Conservation (phyloP, 805 yeast species). For the Yamadazyma nakazawae region DNA sequence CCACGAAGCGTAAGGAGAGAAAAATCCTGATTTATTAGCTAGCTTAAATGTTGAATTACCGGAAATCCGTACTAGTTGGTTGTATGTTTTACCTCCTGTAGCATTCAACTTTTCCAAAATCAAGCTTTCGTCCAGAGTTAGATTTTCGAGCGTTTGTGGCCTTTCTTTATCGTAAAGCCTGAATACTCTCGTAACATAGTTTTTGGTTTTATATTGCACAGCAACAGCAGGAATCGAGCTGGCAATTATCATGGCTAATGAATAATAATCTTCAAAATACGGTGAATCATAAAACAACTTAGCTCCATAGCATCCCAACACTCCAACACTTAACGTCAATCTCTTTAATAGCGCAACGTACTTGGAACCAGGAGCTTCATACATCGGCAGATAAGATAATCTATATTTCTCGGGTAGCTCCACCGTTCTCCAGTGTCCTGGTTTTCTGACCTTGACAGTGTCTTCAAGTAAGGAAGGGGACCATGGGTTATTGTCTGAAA, state of each 20-base stretch:
- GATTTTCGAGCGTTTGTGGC: constrained; percentile 62
- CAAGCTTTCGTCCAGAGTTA: constrained; percentile 59
- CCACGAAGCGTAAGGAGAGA: constrained; percentile 35
- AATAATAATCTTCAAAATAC: constrained; percentile 49
- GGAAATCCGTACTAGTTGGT: constrained; percentile 53
- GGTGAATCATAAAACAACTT: constrained; percentile 54
- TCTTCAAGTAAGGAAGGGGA: constrained; percentile 45
- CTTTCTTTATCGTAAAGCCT: constrained; percentile 61
- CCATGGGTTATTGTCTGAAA: constrained; percentile 44
- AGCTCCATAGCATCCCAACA: constrained; percentile 60
- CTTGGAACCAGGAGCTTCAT: constrained; percentile 59
- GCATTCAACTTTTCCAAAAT: constrained; percentile 64
- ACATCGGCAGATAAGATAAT: constrained; percentile 58
- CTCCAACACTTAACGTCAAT: constrained; percentile 58
- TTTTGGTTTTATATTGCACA: constrained; percentile 50
- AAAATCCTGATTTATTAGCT: constrained; percentile 11
- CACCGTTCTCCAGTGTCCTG: constrained; percentile 37
- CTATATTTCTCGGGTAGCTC: constrained; percentile 52
- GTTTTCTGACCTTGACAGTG: constrained; percentile 40
- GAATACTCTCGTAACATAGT: constrained; percentile 70
- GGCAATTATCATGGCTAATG: constrained; percentile 41
- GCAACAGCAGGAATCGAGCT: constrained; percentile 55
- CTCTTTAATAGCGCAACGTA: constrained; percentile 63
- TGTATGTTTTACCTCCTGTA: constrained; percentile 65
- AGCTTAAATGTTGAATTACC: constrained; percentile 36